A percentile compares a stretch with the other conserved stretches of the same genome.
Evolutionary conservation across 768 basidiomycete genomes (phyloP).

Genomic region (Suillus americanus): DNA sequence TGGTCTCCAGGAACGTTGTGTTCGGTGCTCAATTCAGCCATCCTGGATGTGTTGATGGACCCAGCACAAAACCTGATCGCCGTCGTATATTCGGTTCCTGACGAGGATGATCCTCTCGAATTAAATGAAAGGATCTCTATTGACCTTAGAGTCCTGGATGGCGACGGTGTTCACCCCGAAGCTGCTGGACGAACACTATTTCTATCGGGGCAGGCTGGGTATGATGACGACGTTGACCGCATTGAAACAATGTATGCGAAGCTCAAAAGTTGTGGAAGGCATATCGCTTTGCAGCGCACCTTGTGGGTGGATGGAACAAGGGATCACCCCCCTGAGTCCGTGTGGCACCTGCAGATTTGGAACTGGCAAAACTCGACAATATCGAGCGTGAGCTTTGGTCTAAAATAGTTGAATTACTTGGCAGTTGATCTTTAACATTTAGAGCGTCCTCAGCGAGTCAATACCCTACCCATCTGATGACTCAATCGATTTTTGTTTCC

Average conservation of each 20-base stretch:
- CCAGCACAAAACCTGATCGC: no score
- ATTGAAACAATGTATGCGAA: not conserved
- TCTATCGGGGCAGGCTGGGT: rapidly evolving
- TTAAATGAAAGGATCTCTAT: not conserved
- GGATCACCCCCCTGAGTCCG: no score
- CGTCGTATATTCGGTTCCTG: no score
- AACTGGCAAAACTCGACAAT: not conserved
- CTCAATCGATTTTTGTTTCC: no score
- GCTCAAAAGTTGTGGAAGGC: not conserved
- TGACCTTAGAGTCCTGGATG: not conserved
- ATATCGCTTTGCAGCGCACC: not conserved
- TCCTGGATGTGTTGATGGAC: no score
- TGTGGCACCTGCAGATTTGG: not conserved
- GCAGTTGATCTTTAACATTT: no score
- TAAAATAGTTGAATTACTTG: no score
- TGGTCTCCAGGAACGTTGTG: no score
- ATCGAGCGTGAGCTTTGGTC: not conserved
- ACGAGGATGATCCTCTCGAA: no score
- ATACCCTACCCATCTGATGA: no score
- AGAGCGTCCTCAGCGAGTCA: no score
- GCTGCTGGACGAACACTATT: not conserved
- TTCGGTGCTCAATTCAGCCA: no score
- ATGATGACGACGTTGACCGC: not conserved
- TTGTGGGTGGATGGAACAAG: not conserved
- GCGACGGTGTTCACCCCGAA: not conserved